Percentiles rank a stretch among this genome's conserved stretches.
Conservation (phyloP, 148 eudicot species). For the Rhododendron ovatum region DNA sequence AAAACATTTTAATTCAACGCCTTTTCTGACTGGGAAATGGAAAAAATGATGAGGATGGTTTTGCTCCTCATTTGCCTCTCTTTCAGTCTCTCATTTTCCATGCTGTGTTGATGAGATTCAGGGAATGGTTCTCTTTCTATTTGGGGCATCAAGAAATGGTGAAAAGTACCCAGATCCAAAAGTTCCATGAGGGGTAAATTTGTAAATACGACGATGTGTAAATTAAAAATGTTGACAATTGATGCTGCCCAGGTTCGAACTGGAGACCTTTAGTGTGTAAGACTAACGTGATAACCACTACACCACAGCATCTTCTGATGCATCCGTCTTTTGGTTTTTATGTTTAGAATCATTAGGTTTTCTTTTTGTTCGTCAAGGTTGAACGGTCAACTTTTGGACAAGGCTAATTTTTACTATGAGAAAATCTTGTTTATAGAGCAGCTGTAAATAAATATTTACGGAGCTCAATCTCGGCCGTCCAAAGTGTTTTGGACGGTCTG, state of each 20-base stretch:
- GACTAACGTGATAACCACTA: conserved; percentile 64
- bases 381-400: neutral
- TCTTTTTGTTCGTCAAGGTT: neutral
- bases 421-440: too few species aligned
- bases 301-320: conserved; percentile 36
- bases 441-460: too few species aligned
- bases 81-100: neutral
- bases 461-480: too few species aligned
- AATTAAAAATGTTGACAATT: neutral
- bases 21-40: neutral
- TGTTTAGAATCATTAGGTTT: fast-evolving
- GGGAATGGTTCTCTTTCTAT: too few species aligned
- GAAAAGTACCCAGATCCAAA: neutral
- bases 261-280: conserved; percentile 65
- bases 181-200: neutral
- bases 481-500: too few species aligned
- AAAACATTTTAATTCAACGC: neutral
- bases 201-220: neutral
- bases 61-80: neutral
- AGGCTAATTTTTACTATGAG: too few species aligned
- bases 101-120: neutral
- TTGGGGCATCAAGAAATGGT: neutral
- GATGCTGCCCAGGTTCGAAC: conserved; percentile 64
- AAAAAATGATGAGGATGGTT: neutral
- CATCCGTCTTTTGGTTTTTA: too few species aligned